Base-by-base conservation (phyloP, 345 rosid species). In the Odontarrhena argentea region DNA sequence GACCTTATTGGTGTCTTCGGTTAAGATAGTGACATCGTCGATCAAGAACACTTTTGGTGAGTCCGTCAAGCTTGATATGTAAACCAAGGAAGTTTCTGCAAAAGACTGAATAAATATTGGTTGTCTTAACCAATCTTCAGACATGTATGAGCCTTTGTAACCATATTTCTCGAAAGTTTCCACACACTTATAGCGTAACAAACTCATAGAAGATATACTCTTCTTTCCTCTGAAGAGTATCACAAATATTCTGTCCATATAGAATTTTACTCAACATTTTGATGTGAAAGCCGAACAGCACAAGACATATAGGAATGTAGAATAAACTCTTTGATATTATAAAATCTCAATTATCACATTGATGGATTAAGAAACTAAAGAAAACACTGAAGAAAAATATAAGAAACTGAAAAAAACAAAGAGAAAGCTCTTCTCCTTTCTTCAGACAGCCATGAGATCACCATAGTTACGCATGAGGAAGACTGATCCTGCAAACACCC, bases 1-100 rank as follows among this genome's bases (percentile, higher is more conserved):
- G n/a, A 94, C 99, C 97, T 87, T 88, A 34, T 88, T 88, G 36
- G 99, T 94, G 80, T 94, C 99, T 75, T 91, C 86, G 30, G 99
- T 91, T 44, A 79, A 81, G 24, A 78, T 46, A 4, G 78, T 78
- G 42, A 86, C 59, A 54, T 91, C 95, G 58, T 91, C 93, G 10
- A 94, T 94, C 82, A 94, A 76, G 68, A 94, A 79, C 74, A 91
- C 61, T 71, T 85, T 88, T 59, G 99, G 99, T 7, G 79, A 84
- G 81, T 91, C 89, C 7, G 81, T 91, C 69, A 81, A 38, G 65
- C 80, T 82, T 47, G 96, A 84, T 54, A 70, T 55, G 67, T 85
- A 79, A 45, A 87, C 81, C 7, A 93, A 89, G 6, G 97, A 91
- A 63, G 87, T 91, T 59, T 97, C 95, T 52, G 97, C 97, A 61